phyloP scores from a whole-genome alignment of 225 moss, liverwort and hornwort genomes.

The Physcomitrellopsis africana region DNA sequence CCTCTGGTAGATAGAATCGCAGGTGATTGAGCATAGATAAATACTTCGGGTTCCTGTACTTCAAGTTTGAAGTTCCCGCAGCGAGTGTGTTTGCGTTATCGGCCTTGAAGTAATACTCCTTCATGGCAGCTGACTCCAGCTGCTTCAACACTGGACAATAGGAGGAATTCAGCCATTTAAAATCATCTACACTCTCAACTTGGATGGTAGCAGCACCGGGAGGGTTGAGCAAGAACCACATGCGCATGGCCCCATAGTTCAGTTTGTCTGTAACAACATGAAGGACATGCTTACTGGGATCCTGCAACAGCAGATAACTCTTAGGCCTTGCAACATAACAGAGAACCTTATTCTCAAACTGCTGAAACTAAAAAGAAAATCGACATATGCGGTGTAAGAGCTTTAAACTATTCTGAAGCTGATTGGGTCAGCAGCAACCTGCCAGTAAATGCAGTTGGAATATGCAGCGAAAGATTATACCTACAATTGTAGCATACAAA shows the following conservation, averaged over 20 bases:
- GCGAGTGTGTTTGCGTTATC: conserved; percentile 63
- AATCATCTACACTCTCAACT: conserved; percentile 68
- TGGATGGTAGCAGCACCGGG: conserved; percentile 64
- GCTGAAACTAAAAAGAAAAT: background rate
- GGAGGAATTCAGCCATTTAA: conserved; percentile 68
- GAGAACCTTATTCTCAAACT: background rate
- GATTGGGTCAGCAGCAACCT: no score
- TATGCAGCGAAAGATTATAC: no score
- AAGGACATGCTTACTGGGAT: conserved; percentile 61
- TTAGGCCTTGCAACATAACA: conserved; percentile 20
- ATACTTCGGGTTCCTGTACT: conserved; percentile 76
- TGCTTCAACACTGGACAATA: conserved; percentile 71
- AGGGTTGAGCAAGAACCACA: conserved; percentile 73
- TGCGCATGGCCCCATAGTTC: conserved; percentile 70
- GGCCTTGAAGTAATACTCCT: conserved; percentile 68
- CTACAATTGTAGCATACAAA: no score
- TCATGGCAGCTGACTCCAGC: conserved; percentile 61
- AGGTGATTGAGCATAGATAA: conserved; percentile 75
- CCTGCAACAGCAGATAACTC: conserved; percentile 46
- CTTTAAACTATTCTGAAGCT: background rate
- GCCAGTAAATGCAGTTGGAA: no score
- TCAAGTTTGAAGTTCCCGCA: conserved; percentile 65
- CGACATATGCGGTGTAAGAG: background rate
- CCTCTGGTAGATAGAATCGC: conserved; percentile 70
- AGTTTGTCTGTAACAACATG: conserved; percentile 71